phyloP scores from a whole-genome alignment of 768 basidiomycete genomes.

The Calvatia gigantea region DNA sequence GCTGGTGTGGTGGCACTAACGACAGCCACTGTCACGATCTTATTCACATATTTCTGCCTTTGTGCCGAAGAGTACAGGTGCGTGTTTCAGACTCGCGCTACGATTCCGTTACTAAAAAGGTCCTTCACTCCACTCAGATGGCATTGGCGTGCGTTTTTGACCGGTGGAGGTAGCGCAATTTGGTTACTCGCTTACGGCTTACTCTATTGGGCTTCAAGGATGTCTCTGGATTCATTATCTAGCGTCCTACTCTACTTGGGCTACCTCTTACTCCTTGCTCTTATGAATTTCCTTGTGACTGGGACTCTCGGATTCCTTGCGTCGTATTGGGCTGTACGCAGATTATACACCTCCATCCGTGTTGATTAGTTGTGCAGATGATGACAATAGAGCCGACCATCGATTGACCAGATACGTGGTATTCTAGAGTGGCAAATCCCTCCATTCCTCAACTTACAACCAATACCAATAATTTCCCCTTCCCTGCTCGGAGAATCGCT shows the following conservation, averaged over 20 bases:
- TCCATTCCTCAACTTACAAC: slow-evolving; percentile 19
- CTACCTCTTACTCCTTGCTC: slow-evolving; percentile 77
- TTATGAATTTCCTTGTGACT: slow-evolving; percentile 87
- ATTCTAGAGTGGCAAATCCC: not conserved
- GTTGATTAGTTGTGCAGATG: slow-evolving; percentile 50
- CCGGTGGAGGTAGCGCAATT: slow-evolving; percentile 88
- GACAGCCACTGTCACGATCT: slow-evolving; percentile 86
- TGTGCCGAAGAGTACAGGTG: slow-evolving; percentile 95
- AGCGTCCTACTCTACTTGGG: slow-evolving; percentile 86
- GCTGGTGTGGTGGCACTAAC: slow-evolving; percentile 80
- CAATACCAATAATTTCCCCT: slow-evolving; percentile 64
- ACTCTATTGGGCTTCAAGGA: slow-evolving; percentile 83
- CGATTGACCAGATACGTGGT: not conserved
- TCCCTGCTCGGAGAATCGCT: slow-evolving; percentile 70
- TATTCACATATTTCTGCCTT: slow-evolving; percentile 86
- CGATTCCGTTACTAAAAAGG: not conserved
- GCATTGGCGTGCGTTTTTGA: slow-evolving; percentile 95
- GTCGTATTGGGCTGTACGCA: slow-evolving; percentile 86
- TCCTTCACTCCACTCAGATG: slow-evolving; percentile 50
- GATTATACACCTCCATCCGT: slow-evolving; percentile 78
- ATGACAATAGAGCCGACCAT: not conserved
- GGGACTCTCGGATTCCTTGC: slow-evolving; percentile 92
- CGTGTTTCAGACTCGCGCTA: slow-evolving; percentile 17
- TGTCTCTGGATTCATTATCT: slow-evolving; percentile 81
- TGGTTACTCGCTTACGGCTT: slow-evolving; percentile 89